phyloP scores from a whole-genome alignment of 768 basidiomycete species.

The Psilocybe tampanensis region DNA sequence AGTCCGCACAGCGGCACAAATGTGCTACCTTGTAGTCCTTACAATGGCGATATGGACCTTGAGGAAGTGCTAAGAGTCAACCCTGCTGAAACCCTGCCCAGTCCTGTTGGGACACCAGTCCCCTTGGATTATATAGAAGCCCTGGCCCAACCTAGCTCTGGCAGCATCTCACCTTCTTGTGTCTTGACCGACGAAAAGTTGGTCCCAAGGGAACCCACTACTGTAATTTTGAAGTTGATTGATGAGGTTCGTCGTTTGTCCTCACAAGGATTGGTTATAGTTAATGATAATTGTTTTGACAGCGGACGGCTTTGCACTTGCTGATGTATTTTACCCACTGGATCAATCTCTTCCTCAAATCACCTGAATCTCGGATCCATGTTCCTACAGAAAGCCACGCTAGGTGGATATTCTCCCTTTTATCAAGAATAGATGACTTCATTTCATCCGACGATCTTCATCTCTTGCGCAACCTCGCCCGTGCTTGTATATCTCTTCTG shows the following conservation, averaged over 20 bases:
- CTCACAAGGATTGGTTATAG: background rate
- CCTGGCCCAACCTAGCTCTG: conserved; percentile 16
- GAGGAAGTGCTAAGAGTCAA: conserved; percentile 36
- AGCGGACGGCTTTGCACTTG: conserved; percentile 75
- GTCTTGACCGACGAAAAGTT: conserved; percentile 16
- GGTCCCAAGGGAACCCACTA: conserved; percentile 58
- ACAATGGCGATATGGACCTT: conserved; percentile 43
- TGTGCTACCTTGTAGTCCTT: conserved; percentile 24
- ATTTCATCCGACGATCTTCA: conserved; percentile 78
- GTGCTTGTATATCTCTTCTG: conserved; percentile 63
- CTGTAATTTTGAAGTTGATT: conserved; percentile 55
- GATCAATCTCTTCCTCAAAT: conserved; percentile 65
- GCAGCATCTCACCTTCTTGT: background rate
- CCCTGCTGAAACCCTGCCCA: conserved; percentile 40
- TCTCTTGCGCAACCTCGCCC: conserved; percentile 72
- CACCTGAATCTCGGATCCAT: conserved; percentile 36
- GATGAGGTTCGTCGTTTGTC: conserved; percentile 57
- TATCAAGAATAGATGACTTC: conserved; percentile 68
- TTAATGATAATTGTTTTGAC: conserved; percentile 17
- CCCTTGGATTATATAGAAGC: conserved; percentile 29
- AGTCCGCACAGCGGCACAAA: conserved; percentile 11
- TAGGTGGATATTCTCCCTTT: conserved; percentile 78
- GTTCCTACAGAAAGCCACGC: conserved; percentile 59
- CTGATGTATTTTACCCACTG: conserved; percentile 86
- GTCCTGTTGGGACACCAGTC: conserved; percentile 41